These are phyloP conservation scores for Amyloporia xantha DNA, from an alignment of 768 basidiomycete species.

Conservation along the genomic window DNA sequence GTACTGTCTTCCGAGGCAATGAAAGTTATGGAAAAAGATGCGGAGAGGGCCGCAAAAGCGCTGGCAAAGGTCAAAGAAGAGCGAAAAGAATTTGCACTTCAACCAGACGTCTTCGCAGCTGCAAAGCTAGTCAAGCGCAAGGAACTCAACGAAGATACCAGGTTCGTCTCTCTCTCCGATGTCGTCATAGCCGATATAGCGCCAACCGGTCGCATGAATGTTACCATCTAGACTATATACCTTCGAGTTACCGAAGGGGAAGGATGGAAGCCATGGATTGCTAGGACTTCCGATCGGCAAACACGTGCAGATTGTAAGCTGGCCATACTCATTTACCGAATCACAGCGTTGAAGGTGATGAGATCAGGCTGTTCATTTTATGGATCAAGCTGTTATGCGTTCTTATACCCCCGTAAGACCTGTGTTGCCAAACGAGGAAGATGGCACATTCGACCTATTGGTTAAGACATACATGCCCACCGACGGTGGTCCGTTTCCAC, in stretches of 20 bases:
- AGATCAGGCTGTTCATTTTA: conserved; percentile 17
- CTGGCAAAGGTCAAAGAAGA: conserved; percentile 14
- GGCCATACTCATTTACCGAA: no score
- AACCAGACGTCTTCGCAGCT: conserved; percentile 16
- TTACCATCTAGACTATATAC: conserved; percentile 11
- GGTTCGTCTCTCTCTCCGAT: conserved; percentile 3
- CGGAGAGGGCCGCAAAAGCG: conserved; percentile 11
- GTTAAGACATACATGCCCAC: conserved; percentile 20
- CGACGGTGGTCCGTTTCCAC: conserved; percentile 11
- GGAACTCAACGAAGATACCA: conserved; percentile 13
- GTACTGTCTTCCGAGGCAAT: conserved; percentile 11
- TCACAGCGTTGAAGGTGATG: no score
- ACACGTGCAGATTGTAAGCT: conserved; percentile 13
- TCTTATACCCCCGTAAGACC: conserved; percentile 17
- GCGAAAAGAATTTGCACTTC: conserved; percentile 14
- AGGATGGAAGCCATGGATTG: conserved; percentile 10
- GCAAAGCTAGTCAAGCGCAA: conserved; percentile 12
- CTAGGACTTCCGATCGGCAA: conserved; percentile 15
- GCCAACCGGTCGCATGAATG: no score
- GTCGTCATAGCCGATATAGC: neutral
- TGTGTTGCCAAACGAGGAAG: conserved; percentile 16
- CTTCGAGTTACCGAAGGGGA: conserved; percentile 14
- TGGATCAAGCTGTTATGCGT: conserved; percentile 17
- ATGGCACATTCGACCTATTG: conserved; percentile 18
- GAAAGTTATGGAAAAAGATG: conserved; percentile 16